phyloP scores from a whole-genome alignment of 163 green algal species.

The Scenedesmus sp. region DNA sequence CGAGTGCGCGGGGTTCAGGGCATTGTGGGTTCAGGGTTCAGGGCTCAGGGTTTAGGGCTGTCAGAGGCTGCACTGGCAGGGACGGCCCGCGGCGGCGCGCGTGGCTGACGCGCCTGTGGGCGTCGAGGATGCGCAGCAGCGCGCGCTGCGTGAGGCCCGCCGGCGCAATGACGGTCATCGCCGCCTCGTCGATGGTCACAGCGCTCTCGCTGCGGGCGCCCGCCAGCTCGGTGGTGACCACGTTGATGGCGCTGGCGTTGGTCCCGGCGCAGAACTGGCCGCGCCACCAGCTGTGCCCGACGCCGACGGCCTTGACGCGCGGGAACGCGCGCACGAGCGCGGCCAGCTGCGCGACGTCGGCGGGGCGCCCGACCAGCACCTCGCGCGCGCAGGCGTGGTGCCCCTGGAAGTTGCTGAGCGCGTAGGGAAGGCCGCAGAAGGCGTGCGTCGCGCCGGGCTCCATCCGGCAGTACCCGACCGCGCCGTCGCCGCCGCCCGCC shows the following conservation, averaged over 20 bases:
- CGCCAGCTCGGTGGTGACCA: constrained; percentile 72
- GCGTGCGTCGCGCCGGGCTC: constrained; percentile 39
- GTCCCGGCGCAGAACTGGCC: constrained; percentile 64
- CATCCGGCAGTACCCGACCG: constrained; percentile 56
- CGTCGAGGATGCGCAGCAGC: constrained; percentile 72
- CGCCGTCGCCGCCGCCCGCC: neutral
- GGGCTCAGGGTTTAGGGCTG: too few relatives aligned
- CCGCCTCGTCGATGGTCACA: constrained; percentile 65
- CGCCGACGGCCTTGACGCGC: constrained; percentile 59
- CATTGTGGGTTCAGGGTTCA: too few relatives aligned
- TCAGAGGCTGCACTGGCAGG: too few relatives aligned
- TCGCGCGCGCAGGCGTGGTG: constrained; percentile 40
- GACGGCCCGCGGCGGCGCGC: too few relatives aligned
- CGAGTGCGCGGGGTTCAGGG: too few relatives aligned
- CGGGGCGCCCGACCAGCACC: constrained; percentile 42
- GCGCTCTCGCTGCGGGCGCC: constrained; percentile 24
- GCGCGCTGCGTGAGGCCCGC: constrained; percentile 67
- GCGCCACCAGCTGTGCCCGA: constrained; percentile 67
- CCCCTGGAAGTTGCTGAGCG: constrained; percentile 71
- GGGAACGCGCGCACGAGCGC: constrained; percentile 35
- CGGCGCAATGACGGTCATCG: constrained; percentile 61
- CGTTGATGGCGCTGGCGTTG: constrained; percentile 60
- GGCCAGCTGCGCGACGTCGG: constrained; percentile 35
- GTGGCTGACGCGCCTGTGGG: constrained; percentile 48
- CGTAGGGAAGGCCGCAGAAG: constrained; percentile 62